phyloP scores from a whole-genome alignment of 2,329 filamentous ascomycete species.

The Apiospora aurea region DNA sequence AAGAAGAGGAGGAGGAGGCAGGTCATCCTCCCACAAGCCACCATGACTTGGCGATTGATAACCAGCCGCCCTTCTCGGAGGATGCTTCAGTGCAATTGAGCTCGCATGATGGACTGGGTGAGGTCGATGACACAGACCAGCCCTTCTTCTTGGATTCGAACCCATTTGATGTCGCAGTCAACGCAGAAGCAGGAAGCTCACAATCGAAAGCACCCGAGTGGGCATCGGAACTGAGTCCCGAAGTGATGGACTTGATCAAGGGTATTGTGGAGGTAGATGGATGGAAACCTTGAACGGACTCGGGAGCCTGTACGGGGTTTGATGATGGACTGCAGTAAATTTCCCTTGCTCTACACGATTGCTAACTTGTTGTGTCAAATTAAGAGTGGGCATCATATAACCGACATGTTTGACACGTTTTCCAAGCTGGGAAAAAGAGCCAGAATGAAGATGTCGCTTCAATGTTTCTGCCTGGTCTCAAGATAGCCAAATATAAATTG shows the following conservation, averaged over 20 bases:
- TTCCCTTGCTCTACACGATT: background rate
- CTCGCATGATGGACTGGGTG: background rate
- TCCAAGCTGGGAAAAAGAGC: background rate
- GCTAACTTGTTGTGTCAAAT: background rate
- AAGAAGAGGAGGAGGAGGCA: background rate
- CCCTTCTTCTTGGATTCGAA: slow-evolving; percentile 21
- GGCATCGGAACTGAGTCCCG: slow-evolving; percentile 38
- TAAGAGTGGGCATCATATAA: background rate
- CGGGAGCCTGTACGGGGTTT: too few species aligned
- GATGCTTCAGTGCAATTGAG: background rate
- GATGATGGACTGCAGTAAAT: background rate
- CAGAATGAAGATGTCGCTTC: background rate
- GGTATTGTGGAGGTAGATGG: slow-evolving; percentile 8
- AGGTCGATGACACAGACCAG: background rate
- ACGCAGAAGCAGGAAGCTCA: background rate
- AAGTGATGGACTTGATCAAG: slow-evolving; percentile 35
- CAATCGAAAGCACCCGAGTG: slow-evolving; percentile 35
- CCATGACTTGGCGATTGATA: background rate
- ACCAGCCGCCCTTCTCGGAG: background rate
- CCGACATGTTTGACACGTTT: background rate
- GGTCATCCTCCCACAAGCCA: background rate
- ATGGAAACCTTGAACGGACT: slow-evolving; percentile 3
- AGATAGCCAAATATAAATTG: background rate
- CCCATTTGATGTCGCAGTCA: slow-evolving; percentile 10
- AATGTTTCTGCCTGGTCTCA: background rate